Conservation (phyloP, 2,329 filamentous ascomycete species). For the Cladosporium sphaerospermum region DNA sequence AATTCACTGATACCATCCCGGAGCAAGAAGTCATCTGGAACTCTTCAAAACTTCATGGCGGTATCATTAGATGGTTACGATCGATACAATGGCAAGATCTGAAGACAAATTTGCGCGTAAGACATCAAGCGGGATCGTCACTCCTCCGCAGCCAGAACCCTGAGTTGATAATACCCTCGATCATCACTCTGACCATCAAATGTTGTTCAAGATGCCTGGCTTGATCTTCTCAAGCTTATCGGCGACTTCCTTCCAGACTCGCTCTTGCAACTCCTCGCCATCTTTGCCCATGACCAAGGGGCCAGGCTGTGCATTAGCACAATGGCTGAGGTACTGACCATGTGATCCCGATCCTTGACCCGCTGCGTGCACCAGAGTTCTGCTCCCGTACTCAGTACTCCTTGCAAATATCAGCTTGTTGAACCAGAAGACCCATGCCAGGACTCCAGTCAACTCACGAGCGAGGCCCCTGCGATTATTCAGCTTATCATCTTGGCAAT, state of each 20-base stretch:
- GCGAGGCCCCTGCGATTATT: not conserved
- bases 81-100: too few relatives aligned
- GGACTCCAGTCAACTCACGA: not conserved
- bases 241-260: conserved; percentile 37
- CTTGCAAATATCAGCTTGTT: conserved; percentile 27
- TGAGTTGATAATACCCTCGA: too few relatives aligned
- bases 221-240: conserved; percentile 35
- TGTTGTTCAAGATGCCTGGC: conserved; percentile 23
- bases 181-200: too few relatives aligned
- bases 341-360: conserved; percentile 9
- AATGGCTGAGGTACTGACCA: not conserved
- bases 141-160: too few relatives aligned
- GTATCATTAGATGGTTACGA: too few relatives aligned
- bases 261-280: conserved; percentile 30
- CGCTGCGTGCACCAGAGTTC: conserved; percentile 35
- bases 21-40: too few relatives aligned
- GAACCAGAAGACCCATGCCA: conserved; percentile 9
- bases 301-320: conserved; percentile 17
- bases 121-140: too few relatives aligned
- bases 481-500: not conserved
- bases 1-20: too few relatives aligned
- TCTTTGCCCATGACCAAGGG: conserved; percentile 32
- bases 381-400: conserved; percentile 34
- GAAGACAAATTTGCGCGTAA: too few relatives aligned
- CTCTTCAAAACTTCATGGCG: too few relatives aligned